A percentile compares a stretch with the other conserved stretches of the same genome.
These are phyloP conservation scores for Claviceps spartinae DNA, from an alignment of 2,329 filamentous ascomycete genomes.

Conservation along the genomic window DNA sequence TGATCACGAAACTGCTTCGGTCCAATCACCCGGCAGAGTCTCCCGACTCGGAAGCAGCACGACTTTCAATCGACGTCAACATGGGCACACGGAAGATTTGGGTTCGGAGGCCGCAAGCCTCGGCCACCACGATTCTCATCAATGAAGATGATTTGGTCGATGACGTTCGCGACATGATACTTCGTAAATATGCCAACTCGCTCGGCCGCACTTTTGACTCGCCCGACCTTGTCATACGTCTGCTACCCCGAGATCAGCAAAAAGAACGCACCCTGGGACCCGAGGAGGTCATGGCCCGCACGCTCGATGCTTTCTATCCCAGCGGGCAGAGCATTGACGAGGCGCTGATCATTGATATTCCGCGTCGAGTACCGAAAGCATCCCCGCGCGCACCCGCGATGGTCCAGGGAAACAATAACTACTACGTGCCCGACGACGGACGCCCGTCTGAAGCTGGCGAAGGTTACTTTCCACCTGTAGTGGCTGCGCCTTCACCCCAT, in stretches of 20 bases:
- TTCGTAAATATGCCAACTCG: conserved; percentile 89
- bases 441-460: conserved; percentile 54
- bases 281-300: conserved; percentile 69
- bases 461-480: conserved; percentile 71
- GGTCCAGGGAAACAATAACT: conserved; percentile 28
- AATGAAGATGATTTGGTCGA: conserved; percentile 85
- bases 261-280: conserved; percentile 63
- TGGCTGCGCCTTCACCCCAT: conserved; percentile 29
- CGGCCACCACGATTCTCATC: conserved; percentile 75
- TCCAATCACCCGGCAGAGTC: conserved; percentile 10
- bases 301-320: conserved; percentile 71
- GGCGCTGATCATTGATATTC: conserved; percentile 81
- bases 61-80: conserved; percentile 25
- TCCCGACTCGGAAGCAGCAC: conserved; percentile 8
- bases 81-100: conserved; percentile 75
- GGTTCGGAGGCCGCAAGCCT: conserved; percentile 79
- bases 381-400: conserved; percentile 50
- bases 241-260: conserved; percentile 54
- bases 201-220: conserved; percentile 80
- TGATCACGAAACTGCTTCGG: conserved; percentile 19
- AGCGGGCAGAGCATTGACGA: conserved; percentile 81
- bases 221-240: conserved; percentile 72
- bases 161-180: conserved; percentile 81
- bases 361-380: conserved; percentile 64
- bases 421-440: conserved; percentile 48